phyloP scores from a whole-genome alignment of 176 grass and related monocot species.

The Phoenix dactylifera region DNA sequence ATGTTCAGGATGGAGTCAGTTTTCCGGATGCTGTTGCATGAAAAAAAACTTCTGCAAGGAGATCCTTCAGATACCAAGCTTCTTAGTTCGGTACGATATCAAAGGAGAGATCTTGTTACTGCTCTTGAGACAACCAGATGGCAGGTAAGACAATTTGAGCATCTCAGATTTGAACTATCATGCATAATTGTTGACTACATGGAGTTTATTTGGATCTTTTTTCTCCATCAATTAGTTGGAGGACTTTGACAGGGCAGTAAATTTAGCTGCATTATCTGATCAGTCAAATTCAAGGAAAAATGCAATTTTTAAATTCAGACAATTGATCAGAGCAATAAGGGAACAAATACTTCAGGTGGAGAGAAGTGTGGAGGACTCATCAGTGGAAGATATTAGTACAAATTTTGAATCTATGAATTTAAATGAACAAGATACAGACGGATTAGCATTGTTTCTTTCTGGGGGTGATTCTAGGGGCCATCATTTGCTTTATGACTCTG shows the following conservation, averaged over 20 bases:
- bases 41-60: constrained; percentile 55
- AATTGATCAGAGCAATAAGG: constrained; percentile 64
- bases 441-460: constrained; percentile 66
- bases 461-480: constrained; percentile 17
- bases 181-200: not conserved
- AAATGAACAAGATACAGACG: constrained; percentile 51
- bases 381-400: constrained; percentile 23
- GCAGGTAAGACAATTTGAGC: constrained; percentile 48
- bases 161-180: not conserved
- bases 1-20: constrained; percentile 71
- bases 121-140: constrained; percentile 75
- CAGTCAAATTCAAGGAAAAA: constrained; percentile 79
- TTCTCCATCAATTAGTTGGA: constrained; percentile 52
- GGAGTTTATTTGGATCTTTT: constrained; percentile 1
- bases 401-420: constrained; percentile 45
- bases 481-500: constrained; percentile 18
- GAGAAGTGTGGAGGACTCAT: constrained; percentile 37
- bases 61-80: constrained; percentile 36
- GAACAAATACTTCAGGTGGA: constrained; percentile 60
- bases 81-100: constrained; percentile 36
- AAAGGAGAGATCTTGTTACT: constrained; percentile 63
- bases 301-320: constrained; percentile 76
- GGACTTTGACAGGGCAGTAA: constrained; percentile 80
- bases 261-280: constrained; percentile 51
- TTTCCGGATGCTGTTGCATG: constrained; percentile 61